Percentiles rank a stretch among this genome's conserved stretches.
Conservation (phyloP, 352 stramenopile species). For the Albugo candida region DNA sequence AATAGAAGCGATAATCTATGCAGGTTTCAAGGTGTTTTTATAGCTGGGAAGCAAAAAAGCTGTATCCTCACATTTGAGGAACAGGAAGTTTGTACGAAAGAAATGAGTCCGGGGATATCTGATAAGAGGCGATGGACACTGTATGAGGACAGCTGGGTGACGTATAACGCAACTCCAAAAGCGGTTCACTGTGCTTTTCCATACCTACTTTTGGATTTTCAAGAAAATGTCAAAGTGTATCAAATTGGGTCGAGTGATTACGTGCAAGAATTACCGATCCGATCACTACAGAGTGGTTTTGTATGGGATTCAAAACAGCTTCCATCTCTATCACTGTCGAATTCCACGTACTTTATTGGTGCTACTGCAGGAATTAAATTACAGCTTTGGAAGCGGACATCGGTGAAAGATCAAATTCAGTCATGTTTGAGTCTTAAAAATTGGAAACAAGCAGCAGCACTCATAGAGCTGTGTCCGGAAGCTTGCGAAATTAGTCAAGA, state of each 20-base stretch:
- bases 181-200: constrained; percentile 36
- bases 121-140: not conserved
- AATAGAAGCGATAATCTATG: not conserved
- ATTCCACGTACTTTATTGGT: constrained; percentile 21
- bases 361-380: constrained; percentile 18
- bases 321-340: not conserved
- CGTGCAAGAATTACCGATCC: constrained; percentile 37
- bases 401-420: constrained; percentile 30
- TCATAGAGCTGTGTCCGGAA: constrained; percentile 49
- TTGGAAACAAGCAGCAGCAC: constrained; percentile 34
- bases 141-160: constrained; percentile 6
- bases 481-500: constrained; percentile 30
- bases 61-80: constrained; percentile 24
- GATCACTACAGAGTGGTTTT: constrained; percentile 19
- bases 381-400: constrained; percentile 30
- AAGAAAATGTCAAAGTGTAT: constrained; percentile 33
- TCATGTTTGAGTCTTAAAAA: constrained; percentile 13
- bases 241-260: constrained; percentile 33
- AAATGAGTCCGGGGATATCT: not conserved
- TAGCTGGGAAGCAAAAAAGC: constrained; percentile 33
- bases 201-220: constrained; percentile 39
- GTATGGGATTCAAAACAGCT: constrained; percentile 2
- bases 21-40: constrained; percentile 17
- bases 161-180: constrained; percentile 24
- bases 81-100: not conserved